Evolutionary conservation across 73 alveolate species (phyloP).

Genomic region (Paramecium sonneborni): DNA sequence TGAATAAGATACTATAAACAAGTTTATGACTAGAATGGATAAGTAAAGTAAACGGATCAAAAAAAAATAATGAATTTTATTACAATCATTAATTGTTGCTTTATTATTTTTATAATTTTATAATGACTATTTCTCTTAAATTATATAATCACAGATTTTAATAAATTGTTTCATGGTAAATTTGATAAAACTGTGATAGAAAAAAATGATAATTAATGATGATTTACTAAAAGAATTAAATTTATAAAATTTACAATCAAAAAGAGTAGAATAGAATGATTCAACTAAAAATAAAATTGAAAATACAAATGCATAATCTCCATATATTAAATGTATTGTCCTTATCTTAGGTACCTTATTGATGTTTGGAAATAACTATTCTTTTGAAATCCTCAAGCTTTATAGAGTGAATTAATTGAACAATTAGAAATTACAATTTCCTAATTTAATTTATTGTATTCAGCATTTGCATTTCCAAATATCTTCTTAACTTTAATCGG

Average conservation of each 20-base stretch:
- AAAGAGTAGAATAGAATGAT: too few species aligned
- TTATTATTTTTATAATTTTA: neutral
- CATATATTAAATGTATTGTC: neutral
- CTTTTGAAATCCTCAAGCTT: conserved; percentile 53
- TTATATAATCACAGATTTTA: neutral
- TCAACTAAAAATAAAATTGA: neutral
- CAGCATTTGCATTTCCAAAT: conserved; percentile 36
- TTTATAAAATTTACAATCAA: too few species aligned
- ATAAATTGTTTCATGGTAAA: neutral
- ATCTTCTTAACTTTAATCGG: conserved; percentile 21
- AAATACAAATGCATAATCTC: neutral
- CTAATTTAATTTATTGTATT: neutral
- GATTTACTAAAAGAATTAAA: too few species aligned
- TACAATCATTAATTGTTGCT: neutral
- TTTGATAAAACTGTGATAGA: neutral
- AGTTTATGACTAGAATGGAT: neutral
- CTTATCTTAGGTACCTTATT: neutral
- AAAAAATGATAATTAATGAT: neutral
- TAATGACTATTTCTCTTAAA: neutral
- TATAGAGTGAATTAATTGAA: neutral
- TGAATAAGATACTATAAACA: conserved; percentile 16
- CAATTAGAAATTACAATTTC: neutral
- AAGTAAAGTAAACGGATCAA: neutral
- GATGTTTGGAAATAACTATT: conserved; percentile 50
- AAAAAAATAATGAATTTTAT: neutral